Conservation (phyloP, 257 asterid species). For the Jacaranda mimosifolia region DNA sequence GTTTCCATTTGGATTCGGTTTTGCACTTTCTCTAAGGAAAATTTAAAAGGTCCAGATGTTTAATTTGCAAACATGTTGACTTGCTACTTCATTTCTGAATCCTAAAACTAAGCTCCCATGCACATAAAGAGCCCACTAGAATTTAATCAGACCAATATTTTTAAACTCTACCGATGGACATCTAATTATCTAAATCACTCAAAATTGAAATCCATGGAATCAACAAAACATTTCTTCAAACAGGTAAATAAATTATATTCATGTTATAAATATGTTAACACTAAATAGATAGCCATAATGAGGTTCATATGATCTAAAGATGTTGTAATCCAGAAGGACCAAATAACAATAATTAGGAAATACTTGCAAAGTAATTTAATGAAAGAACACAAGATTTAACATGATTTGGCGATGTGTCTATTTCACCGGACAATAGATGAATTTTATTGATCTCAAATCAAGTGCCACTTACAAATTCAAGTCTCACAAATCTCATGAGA, state of each 20-base stretch:
- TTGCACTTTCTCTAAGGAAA: not conserved
- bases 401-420: no score
- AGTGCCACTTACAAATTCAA: no score
- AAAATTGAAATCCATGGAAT: not conserved
- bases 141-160: not conserved
- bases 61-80: not conserved
- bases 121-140: not conserved
- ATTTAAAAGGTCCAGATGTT: not conserved
- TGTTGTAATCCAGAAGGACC: no score
- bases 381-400: no score
- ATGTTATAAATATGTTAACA: not conserved
- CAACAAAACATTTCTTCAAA: not conserved
- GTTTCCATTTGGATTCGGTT: not conserved
- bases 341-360: no score
- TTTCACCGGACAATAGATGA: no score
- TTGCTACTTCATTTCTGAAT: conserved; percentile 1
- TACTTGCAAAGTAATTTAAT: no score
- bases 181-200: not conserved
- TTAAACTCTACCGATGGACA: not conserved
- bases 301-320: conserved; percentile 6
- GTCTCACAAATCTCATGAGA: no score
- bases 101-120: not conserved
- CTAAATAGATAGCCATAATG: not conserved
- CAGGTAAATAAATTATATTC: not conserved
- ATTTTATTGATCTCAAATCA: no score